Evolutionary conservation across 805 yeast genomes (phyloP), one percentile per base, ranked within the genome.

Genomic region (Jamesozyma spencerorum): DNA sequence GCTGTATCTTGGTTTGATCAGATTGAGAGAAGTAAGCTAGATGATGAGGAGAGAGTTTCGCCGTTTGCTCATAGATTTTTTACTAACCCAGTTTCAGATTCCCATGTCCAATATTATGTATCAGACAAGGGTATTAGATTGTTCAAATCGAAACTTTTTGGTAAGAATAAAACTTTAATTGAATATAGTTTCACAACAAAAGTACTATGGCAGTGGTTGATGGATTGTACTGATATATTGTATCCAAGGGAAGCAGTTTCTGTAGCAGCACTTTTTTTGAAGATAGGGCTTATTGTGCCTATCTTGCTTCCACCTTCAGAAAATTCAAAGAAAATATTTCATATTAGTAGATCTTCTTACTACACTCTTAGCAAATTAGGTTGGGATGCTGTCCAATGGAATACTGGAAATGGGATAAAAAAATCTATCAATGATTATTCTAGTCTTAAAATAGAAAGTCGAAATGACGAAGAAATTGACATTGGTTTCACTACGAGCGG

Each of bases 31-130:
- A 5, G 27, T 1, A 40, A 46, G 11, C 30, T 57, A 18, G 38
- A 46, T 15, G 47, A 53, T 17, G 47, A 49, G 32, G 19, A 34
- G 4, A 53, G 69, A 39, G 48, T 44, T 5, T 77, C 85, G 4
- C 94, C 95, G 0, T 79, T 81, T 47, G 74, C 76, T 41, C 94
- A 85, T 52, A 70, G 74, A 31, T 85, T 74, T 53, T 86, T 86
- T 63, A 79, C 90, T 3, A 88, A 88, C 51, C 97, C 97, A 0
- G 94, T 83, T 54, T 82, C 94, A 0, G 90, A 83, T 47, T 69
- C 94, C 0, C 84, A 79, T 54, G 58, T 75, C 7, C 97, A 88
- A 56, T 87, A 87, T 56, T 87, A 80, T 55, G 78, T 75, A 4
- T 74, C 88, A 0, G 51, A 63, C 18, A 64, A 60, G 10, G 96